A percentile compares a stretch with the other conserved stretches of the same genome.
These are phyloP conservation scores for Posidonia oceanica DNA, from an alignment of 116 monocot species.

Conservation along the genomic window DNA sequence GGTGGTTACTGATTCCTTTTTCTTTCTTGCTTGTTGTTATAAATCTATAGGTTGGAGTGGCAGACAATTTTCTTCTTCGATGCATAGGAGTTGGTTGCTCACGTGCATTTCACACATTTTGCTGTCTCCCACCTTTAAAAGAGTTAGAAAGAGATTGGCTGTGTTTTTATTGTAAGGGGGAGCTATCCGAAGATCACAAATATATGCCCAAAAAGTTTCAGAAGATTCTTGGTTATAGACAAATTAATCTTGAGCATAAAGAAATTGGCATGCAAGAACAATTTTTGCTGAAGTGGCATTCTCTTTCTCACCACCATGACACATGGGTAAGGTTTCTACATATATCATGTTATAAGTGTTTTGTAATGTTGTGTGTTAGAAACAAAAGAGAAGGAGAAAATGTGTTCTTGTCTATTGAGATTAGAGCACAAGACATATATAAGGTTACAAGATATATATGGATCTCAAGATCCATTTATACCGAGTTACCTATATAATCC, in stretches of 20 bases:
- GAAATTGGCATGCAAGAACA: background rate
- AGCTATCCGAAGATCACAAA: background rate
- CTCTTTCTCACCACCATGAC: conserved; percentile 9
- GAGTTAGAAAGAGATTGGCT: conserved; percentile 2
- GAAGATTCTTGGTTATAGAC: conserved; percentile 8
- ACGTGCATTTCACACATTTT: conserved; percentile 1
- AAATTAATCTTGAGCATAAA: background rate
- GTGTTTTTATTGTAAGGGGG: background rate
- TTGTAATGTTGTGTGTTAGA: too few relatives aligned
- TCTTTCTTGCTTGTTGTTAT: background rate
- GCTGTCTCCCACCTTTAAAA: background rate
- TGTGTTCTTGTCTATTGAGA: too few relatives aligned
- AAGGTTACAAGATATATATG: too few relatives aligned
- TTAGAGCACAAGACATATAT: too few relatives aligned
- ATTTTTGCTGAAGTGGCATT: conserved; percentile 5
- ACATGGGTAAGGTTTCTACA: background rate
- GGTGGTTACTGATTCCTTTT: background rate
- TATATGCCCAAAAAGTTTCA: conserved; percentile 2
- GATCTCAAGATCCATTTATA: too few relatives aligned
- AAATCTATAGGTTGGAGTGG: background rate
- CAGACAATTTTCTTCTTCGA: background rate
- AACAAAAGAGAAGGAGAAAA: too few relatives aligned
- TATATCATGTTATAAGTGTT: too few relatives aligned
- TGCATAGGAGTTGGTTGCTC: conserved; percentile 2
- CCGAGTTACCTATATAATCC: too few relatives aligned